Conservation (phyloP, 2,329 filamentous ascomycete genomes). For the Neopestalotiopsis sp. region DNA sequence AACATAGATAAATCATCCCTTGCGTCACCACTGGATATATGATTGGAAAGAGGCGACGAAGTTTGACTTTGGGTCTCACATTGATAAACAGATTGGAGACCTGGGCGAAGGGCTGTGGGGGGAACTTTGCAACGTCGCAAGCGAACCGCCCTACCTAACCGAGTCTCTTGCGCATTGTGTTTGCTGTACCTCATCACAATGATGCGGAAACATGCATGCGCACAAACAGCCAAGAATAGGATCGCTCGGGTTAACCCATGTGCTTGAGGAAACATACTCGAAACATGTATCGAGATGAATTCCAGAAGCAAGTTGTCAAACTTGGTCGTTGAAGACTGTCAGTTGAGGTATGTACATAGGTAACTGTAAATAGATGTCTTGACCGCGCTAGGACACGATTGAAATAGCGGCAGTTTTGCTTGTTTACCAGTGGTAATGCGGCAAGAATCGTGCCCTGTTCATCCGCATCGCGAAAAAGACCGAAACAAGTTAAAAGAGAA, state of each 20-base stretch:
- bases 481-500: not conserved
- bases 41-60: too few species aligned
- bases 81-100: not conserved
- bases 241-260: not conserved
- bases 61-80: not conserved
- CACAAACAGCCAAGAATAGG: not conserved
- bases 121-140: not conserved
- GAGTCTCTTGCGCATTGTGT: not conserved
- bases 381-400: too few species aligned
- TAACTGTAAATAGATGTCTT: too few species aligned
- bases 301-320: not conserved
- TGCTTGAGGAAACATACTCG: not conserved
- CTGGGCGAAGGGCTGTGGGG: not conserved
- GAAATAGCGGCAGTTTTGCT: too few species aligned
- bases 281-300: not conserved
- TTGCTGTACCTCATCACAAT: not conserved
- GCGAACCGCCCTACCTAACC: not conserved
- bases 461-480: not conserved
- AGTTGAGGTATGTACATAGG: too few species aligned
- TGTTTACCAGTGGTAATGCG: too few species aligned
- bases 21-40: too few species aligned
- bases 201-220: not conserved
- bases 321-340: too few species aligned
- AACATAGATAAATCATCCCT: too few species aligned
- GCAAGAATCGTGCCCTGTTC: too few species aligned